Evolutionary conservation across 2,329 filamentous ascomycete genomes (phyloP).

Genomic region (Lojkania enalia): DNA sequence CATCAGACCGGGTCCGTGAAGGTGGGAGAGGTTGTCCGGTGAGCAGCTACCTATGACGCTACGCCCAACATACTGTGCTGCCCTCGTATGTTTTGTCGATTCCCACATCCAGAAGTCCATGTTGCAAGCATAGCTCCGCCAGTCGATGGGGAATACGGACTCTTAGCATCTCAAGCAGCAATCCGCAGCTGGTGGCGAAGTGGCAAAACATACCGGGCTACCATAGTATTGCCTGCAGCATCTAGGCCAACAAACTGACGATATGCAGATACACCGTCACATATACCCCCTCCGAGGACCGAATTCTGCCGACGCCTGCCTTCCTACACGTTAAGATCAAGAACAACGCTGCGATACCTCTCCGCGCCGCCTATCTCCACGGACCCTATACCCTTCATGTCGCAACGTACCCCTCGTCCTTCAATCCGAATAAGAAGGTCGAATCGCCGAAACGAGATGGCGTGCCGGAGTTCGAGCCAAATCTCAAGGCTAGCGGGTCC

Average conservation of each 20-base stretch:
- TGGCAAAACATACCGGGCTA: too few relatives aligned
- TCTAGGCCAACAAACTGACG: constrained; percentile 9
- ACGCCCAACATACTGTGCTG: too few relatives aligned
- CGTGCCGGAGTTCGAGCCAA: constrained; percentile 89
- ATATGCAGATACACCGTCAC: constrained; percentile 73
- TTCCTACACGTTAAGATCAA: constrained; percentile 83
- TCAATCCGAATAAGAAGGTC: constrained; percentile 80
- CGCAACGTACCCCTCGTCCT: constrained; percentile 80
- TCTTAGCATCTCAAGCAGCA: too few relatives aligned
- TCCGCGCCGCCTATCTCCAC: constrained; percentile 94
- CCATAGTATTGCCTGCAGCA: too few relatives aligned
- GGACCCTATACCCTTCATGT: constrained; percentile 91
- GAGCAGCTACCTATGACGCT: constrained; percentile 37
- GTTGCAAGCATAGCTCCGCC: too few relatives aligned
- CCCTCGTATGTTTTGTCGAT: too few relatives aligned
- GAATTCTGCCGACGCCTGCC: constrained; percentile 83
- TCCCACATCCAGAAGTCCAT: too few relatives aligned
- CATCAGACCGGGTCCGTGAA: constrained; percentile 91
- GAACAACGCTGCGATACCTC: constrained; percentile 86
- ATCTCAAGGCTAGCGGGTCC: constrained; percentile 88
- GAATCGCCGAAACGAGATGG: constrained; percentile 71
- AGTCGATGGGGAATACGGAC: too few relatives aligned
- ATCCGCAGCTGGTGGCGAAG: too few relatives aligned
- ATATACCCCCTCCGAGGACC: constrained; percentile 86
- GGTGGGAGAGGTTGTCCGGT: constrained; percentile 91